Evolutionary conservation across 768 basidiomycete genomes (phyloP).

Genomic region (Lactarius akahatsu): DNA sequence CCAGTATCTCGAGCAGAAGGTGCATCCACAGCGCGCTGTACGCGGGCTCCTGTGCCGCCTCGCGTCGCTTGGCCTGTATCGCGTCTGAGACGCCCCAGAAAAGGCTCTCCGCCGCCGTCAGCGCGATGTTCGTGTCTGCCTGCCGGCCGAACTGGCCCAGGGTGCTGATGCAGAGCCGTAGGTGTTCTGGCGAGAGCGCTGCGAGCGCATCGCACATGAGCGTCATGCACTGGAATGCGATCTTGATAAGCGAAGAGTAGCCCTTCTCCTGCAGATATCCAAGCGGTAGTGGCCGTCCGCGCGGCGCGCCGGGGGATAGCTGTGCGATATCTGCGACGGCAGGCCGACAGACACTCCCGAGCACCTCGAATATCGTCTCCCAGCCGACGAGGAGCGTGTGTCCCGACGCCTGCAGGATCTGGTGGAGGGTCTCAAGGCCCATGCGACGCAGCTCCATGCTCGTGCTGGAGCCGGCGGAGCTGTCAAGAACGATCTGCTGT

Average conservation of each 20-base stretch:
- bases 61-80: slow-evolving; percentile 80
- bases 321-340: slow-evolving; percentile 37
- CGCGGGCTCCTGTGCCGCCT: slow-evolving; percentile 57
- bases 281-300: slow-evolving; percentile 40
- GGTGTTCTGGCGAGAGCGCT: slow-evolving; percentile 72
- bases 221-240: slow-evolving; percentile 91
- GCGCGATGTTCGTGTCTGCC: slow-evolving; percentile 91
- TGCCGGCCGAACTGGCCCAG: slow-evolving; percentile 91
- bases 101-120: slow-evolving; percentile 90
- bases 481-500: slow-evolving; percentile 62
- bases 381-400: slow-evolving; percentile 92
- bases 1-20: slow-evolving; percentile 78
- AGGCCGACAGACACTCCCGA: slow-evolving; percentile 82
- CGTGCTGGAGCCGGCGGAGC: slow-evolving; percentile 40
- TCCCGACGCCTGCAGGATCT: slow-evolving; percentile 87
- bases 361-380: slow-evolving; percentile 90
- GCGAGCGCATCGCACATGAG: slow-evolving; percentile 93
- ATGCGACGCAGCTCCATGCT: slow-evolving; percentile 80
- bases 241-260: slow-evolving; percentile 76
- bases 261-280: slow-evolving; percentile 65
- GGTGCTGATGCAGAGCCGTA: slow-evolving; percentile 86
- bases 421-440: slow-evolving; percentile 86
- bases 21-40: slow-evolving; percentile 95
- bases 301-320: slow-evolving; percentile 33
- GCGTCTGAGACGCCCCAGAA: slow-evolving; percentile 97